Evolutionary conservation across 1,284 basidiomycete species (phyloP).

Genomic region (Caloboletus firmus): DNA sequence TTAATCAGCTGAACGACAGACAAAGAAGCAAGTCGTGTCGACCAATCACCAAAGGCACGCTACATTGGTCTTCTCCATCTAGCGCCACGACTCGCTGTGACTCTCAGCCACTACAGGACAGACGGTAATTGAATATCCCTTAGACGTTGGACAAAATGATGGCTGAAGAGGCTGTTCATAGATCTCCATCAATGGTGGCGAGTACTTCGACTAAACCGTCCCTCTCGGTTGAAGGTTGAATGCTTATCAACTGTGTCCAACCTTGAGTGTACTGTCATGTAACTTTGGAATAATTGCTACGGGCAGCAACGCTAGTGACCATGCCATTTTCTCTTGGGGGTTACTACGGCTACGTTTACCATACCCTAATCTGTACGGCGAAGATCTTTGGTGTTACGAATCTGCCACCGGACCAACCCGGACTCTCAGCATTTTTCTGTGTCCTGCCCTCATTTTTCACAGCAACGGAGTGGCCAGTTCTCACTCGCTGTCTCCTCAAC

Average conservation of each 20-base stretch:
- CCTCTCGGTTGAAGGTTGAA: neutral
- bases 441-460: neutral
- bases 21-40: neutral
- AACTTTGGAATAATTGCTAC: neutral
- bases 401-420: neutral
- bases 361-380: neutral
- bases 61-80: neutral
- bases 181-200: neutral
- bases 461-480: neutral
- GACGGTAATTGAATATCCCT: neutral
- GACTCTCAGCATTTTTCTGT: neutral
- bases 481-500: neutral
- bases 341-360: no score
- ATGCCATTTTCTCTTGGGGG: neutral
- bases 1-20: neutral
- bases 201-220: neutral
- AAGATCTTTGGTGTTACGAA: neutral
- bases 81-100: neutral
- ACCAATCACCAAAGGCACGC: neutral
- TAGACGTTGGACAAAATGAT: neutral
- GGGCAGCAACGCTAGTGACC: neutral
- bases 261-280: neutral
- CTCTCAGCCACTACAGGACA: neutral
- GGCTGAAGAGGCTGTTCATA: neutral
- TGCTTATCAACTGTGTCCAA: neutral